Evolutionary conservation across 1,284 basidiomycete genomes (phyloP), one percentile per base, ranked within the genome.

Genomic region (Apiotrichum gracile): DNA sequence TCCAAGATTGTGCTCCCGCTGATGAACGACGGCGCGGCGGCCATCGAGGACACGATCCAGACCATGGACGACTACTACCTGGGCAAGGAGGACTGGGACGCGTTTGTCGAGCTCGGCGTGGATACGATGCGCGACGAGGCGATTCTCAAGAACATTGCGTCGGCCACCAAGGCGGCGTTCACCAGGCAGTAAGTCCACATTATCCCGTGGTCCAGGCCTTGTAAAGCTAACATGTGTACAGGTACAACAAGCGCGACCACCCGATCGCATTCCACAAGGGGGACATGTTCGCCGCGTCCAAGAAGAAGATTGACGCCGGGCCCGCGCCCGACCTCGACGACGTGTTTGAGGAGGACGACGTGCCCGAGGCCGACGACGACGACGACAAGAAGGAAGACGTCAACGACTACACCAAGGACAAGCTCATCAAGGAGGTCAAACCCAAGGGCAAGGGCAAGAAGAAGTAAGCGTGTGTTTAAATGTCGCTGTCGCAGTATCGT

Each of bases 31-130:
- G 74, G 79, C 35, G 21, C 91, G 87, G 83, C 82, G 53, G 87
- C 83, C 1, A 82, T 96, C 4, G 84, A 86, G 1, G 84, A 85
- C 2, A 84, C 93, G 24, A 97, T 98, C 54, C 78, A 82, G 24
- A 76, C 79, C 16, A 94, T 98, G 91, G 94, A 98, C 73, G 86
- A 88, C 44, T 98, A 98, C 73, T 97, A 84, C 74, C 76, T 98
- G 34, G 85, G 85, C 7, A 87, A 88, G 60, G 94, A 97, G 35
- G 94, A 98, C 68, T 94, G 93, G 88, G 96, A 98, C 63, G 85
- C 88, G 12, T 81, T 97, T 48, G 82, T 97, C 50, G 94, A 98
- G 72, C 81, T 98, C 12, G 94, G 93, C 0, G 81, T 98, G 12
- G 93, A 85, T 54, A 80, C 86, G 7, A 82, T 85, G 66, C 83